Evolutionary conservation across 2,329 filamentous ascomycete species (phyloP), one percentile per base, ranked within the genome.

Genomic region (Talaromyces sp.): DNA sequence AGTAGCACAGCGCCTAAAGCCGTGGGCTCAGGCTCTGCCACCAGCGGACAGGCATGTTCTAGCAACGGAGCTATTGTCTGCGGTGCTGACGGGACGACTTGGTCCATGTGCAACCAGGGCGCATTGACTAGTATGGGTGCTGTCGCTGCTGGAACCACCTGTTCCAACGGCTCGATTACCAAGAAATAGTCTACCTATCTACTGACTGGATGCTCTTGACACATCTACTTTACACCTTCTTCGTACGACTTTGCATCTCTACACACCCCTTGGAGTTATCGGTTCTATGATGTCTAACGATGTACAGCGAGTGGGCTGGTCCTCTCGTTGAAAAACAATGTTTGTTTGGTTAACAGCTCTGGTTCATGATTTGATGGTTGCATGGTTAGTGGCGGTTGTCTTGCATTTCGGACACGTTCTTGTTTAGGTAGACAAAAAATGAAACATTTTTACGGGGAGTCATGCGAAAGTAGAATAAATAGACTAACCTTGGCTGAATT

Each of bases 91-190:
- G 75, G 71, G 5, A 66, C 57, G 1, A 65, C 68, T 21, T 79
- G 75, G 70, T 74, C 71, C 16, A 67, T 76, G 63, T 78, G 75
- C 67, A 65, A 65, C 55, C 63, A 72, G 56, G 70, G 69, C n/a
- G 58, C 44, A 0, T 69, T 73, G 5, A 60, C 74, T 46, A 68
- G 67, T 64, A 78, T 78, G 76, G 76, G 76, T 4, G 56, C 67
- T 25, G 76, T 78, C 11, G 75, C 76, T 28, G 64, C 71, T 3
- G 76, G 76, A 6, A 78, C 72, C 33, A 59, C 61, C 11, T 79
- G 76, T 64, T 64, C 64, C 1, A 62, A 70, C 11, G 74, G 74
- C 6, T 40, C 62, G 18, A 63, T 63, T 44, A 52, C 48, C 40
- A 63, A 63, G 62, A 25, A 44, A 28, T 63, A 58, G 33, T 2